These are phyloP conservation scores for Hypoxylon rickii DNA, from an alignment of 495 filamentous ascomycete genomes.

Conservation along the genomic window DNA sequence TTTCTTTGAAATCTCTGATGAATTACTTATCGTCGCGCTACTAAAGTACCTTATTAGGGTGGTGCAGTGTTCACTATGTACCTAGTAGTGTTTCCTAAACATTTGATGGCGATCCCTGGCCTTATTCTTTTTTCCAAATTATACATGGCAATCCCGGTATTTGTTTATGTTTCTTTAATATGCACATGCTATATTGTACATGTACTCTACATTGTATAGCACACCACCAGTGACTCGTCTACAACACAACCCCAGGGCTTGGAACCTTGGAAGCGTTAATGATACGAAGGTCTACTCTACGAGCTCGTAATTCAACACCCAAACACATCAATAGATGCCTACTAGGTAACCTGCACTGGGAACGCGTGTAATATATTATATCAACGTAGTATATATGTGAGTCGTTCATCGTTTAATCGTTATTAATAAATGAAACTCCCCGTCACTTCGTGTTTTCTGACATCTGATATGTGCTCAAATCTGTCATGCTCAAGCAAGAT, in stretches of 20 bases:
- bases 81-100: conserved; percentile 6
- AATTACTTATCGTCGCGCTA: no score
- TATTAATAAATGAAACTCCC: conserved; percentile 14
- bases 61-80: background rate
- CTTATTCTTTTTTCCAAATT: conserved; percentile 9
- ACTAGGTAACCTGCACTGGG: no score
- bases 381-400: no score
- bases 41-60: background rate
- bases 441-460: conserved; percentile 17
- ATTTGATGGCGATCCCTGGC: conserved; percentile 17
- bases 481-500: conserved; percentile 21
- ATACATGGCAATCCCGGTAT: background rate
- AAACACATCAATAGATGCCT: no score
- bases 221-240: background rate
- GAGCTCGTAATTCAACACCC: no score
- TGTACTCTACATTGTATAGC: no score
- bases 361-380: no score
- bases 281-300: no score
- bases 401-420: no score
- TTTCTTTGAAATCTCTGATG: conserved; percentile 16
- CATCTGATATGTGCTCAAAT: conserved; percentile 31
- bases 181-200: background rate
- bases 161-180: no score
- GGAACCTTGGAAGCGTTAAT: no score
- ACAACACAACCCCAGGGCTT: no score